Conservation (phyloP, 768 basidiomycete genomes). For the Cystofilobasidium capitatum region DNA sequence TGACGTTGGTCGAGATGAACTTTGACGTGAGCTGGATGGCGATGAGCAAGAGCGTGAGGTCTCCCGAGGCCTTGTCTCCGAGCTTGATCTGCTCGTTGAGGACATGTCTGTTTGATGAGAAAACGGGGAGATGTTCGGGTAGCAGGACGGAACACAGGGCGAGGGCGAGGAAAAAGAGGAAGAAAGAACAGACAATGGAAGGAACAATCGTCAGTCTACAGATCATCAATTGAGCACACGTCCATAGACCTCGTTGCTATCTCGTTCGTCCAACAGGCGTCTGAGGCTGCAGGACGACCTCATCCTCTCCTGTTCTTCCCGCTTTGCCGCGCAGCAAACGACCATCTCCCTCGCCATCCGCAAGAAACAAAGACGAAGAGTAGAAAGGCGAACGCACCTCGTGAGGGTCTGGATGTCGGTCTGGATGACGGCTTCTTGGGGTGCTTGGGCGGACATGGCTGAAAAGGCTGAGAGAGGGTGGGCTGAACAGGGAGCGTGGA, state of each 20-base stretch:
- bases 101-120: constrained; percentile 57
- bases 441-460: constrained; percentile 40
- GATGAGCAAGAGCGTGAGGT: constrained; percentile 84
- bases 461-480: too few species aligned
- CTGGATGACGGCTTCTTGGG: constrained; percentile 54
- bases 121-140: constrained; percentile 19
- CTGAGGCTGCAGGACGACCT: too few species aligned
- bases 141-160: constrained; percentile 8
- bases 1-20: constrained; percentile 96
- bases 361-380: not conserved
- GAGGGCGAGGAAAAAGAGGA: not conserved
- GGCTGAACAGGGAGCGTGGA: too few species aligned
- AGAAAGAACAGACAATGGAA: constrained; percentile 2
- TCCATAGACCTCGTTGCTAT: not conserved
- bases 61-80: constrained; percentile 76
- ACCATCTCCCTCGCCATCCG: too few species aligned
- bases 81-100: constrained; percentile 73
- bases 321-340: too few species aligned
- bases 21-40: constrained; percentile 91
- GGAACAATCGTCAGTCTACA: not conserved
- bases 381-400: constrained; percentile 48
- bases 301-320: too few species aligned
- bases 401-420: constrained; percentile 89
- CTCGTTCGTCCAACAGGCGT: too few species aligned
- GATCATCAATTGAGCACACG: not conserved